A percentile compares a stretch with the other conserved stretches of the same genome.
phyloP scores from a whole-genome alignment of 1,284 basidiomycete species.

The Hortiboletus rubellus region DNA sequence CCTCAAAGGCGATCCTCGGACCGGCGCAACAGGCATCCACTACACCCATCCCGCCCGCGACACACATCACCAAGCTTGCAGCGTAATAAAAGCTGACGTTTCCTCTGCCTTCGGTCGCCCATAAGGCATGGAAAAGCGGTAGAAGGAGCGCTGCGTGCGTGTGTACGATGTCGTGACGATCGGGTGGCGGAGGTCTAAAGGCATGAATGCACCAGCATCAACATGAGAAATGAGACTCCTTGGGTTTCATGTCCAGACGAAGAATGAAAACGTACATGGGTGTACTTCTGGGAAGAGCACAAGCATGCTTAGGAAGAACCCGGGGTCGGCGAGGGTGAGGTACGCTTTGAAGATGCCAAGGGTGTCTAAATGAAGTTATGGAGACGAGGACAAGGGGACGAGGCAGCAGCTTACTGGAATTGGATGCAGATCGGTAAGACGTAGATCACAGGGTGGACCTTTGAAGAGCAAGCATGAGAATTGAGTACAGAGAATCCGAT shows the following conservation, averaged over 20 bases:
- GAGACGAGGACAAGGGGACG: not conserved
- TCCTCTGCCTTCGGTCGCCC: constrained; percentile 90
- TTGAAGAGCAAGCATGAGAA: constrained; percentile 19
- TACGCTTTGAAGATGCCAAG: constrained; percentile 90
- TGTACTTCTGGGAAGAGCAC: constrained; percentile 83
- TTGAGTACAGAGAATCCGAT: not conserved
- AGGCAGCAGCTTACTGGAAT: constrained; percentile 60
- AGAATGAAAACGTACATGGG: constrained; percentile 57
- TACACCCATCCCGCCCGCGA: constrained; percentile 82
- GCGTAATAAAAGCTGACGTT: constrained; percentile 99
- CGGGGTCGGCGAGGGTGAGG: constrained; percentile 86
- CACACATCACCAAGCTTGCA: constrained; percentile 89
- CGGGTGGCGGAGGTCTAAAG: constrained; percentile 81
- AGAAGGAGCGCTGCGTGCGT: constrained; percentile 85
- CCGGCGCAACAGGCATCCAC: constrained; percentile 83
- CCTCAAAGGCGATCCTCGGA: constrained; percentile 66
- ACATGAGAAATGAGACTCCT: constrained; percentile 46
- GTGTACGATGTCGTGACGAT: constrained; percentile 84
- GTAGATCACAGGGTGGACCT: constrained; percentile 88
- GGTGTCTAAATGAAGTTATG: constrained; percentile 48
- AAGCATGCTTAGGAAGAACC: constrained; percentile 81
- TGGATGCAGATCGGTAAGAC: constrained; percentile 84
- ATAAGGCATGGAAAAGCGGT: constrained; percentile 89
- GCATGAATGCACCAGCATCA: constrained; percentile 40
- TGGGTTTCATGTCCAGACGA: not conserved